Evolutionary conservation across 2,329 filamentous ascomycete genomes (phyloP), one percentile per base, ranked within the genome.

Genomic region (Trematosphaeria pertusa): DNA sequence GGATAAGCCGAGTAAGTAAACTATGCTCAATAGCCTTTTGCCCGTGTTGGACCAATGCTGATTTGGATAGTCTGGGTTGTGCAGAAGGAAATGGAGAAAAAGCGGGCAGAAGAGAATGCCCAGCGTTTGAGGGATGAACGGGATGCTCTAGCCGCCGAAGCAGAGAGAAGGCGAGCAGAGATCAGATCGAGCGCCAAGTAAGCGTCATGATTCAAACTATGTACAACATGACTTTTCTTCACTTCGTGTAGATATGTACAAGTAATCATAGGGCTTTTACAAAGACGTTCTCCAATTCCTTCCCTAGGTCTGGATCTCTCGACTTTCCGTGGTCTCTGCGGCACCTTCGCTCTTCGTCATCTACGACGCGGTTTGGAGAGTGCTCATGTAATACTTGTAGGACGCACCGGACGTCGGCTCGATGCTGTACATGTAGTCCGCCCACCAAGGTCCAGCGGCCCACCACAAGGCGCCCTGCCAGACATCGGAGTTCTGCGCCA

Each of bases 1-100:
- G 11, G 87, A 96, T 67, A 96, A 93, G 76, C 89, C 89, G 33
- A 96, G 91, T 96, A 80, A 51, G 87, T 38, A 11, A 31, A 32
- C n/a, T n/a, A n/a, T n/a, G n/a, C n/a, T n/a, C n/a, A n/a, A n/a
- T n/a, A n/a, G n/a, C n/a, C n/a, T n/a, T n/a, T n/a, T n/a, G n/a
- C n/a, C n/a, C n/a, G n/a, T n/a, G n/a, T n/a, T n/a, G n/a, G n/a
- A n/a, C n/a, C n/a, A n/a, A n/a, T n/a, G n/a, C n/a, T n/a, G n/a
- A n/a, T n/a, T n/a, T n/a, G n/a, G n/a, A 20, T 36, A 72, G 69
- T 72, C 45, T 72, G 69, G 69, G 52, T 48, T 36, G 68, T 58
- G 38, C 64, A 67, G 41, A 70, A 70, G 50, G 67, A 70, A 48
- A 59, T 58, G 41, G 67, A 70, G 36, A 53, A 58, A 37, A 62